These are phyloP conservation scores for Microcyclosporella mali DNA, from an alignment of 2,329 filamentous ascomycete species.

Conservation along the genomic window DNA sequence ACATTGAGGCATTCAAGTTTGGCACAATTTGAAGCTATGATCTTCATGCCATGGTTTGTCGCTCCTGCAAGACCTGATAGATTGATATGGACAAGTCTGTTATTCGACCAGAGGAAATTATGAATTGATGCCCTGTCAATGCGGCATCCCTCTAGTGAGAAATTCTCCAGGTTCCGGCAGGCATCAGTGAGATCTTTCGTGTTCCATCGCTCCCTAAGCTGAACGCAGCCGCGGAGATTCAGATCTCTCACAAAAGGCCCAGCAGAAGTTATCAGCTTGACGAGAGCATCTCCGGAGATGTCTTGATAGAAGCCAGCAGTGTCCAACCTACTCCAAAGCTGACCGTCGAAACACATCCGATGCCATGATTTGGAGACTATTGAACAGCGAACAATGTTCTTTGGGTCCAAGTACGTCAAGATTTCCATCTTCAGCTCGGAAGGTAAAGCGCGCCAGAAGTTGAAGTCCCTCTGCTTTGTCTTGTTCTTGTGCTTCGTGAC, in stretches of 20 bases:
- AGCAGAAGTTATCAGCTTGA: slow-evolving; percentile 76
- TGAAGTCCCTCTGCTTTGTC: slow-evolving; percentile 41
- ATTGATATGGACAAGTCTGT: slow-evolving; percentile 74
- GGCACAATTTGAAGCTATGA: slow-evolving; percentile 73
- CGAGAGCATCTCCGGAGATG: slow-evolving; percentile 75
- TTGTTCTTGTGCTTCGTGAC: slow-evolving; percentile 22
- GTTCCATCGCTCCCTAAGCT: slow-evolving; percentile 75
- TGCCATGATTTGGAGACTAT: slow-evolving; percentile 73
- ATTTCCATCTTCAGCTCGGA: slow-evolving; percentile 75
- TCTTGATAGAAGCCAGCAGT: slow-evolving; percentile 72
- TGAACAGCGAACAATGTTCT: slow-evolving; percentile 73
- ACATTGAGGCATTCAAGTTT: slow-evolving; percentile 80
- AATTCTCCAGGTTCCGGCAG: slow-evolving; percentile 80
- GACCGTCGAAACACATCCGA: slow-evolving; percentile 83
- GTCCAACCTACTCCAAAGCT: slow-evolving; percentile 82
- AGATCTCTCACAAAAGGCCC: slow-evolving; percentile 87
- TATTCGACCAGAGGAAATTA: slow-evolving; percentile 72
- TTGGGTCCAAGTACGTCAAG: slow-evolving; percentile 68
- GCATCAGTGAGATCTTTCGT: slow-evolving; percentile 71
- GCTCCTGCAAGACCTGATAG: slow-evolving; percentile 73
- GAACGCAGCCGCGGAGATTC: slow-evolving; percentile 85
- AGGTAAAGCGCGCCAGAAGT: slow-evolving; percentile 77
- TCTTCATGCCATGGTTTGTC: slow-evolving; percentile 78
- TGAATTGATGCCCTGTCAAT: slow-evolving; percentile 75
- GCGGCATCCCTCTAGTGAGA: slow-evolving; percentile 81